Percentiles rank a stretch among this genome's conserved stretches.
Conservation (phyloP, 202 grass and related monocot genomes). For the Eragrostis tef region DNA sequence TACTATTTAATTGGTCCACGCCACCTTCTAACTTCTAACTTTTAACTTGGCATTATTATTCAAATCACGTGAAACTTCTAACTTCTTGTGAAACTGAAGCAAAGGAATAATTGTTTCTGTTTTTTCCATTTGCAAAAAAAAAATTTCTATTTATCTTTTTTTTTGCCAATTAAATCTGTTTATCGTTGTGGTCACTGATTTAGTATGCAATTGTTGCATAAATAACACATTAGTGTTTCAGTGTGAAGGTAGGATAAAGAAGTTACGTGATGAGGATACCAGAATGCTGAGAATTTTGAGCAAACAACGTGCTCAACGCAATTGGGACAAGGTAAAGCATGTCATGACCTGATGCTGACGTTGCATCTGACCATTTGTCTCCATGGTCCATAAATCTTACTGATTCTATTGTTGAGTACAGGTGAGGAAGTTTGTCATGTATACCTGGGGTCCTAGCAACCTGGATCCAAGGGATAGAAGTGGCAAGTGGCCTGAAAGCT, state of each 20-base stretch:
- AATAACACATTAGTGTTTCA: slow-evolving; percentile 42
- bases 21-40: too few species aligned
- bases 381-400: neutral
- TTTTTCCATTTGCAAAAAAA: neutral
- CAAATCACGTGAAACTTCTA: neutral
- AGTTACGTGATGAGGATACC: slow-evolving; percentile 66
- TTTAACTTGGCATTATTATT: slow-evolving; percentile 5
- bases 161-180: too few species aligned
- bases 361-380: slow-evolving; percentile 1
- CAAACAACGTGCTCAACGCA: slow-evolving; percentile 65
- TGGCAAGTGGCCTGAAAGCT: slow-evolving; percentile 60
- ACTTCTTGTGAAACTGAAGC: slow-evolving; percentile 12
- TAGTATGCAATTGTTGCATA: slow-evolving; percentile 11
- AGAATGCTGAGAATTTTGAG: slow-evolving; percentile 75
- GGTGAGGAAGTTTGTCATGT: slow-evolving; percentile 97
- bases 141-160: too few species aligned
- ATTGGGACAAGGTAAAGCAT: slow-evolving; percentile 85
- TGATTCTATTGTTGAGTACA: slow-evolving; percentile 42
- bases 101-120: neutral
- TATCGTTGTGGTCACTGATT: neutral
- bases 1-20: neutral
- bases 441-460: slow-evolving; percentile 85
- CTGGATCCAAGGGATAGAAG: slow-evolving; percentile 72
- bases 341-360: slow-evolving; percentile 15
- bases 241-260: slow-evolving; percentile 84